A percentile compares a stretch with the other conserved stretches of the same genome.
Evolutionary conservation across 345 rosid species (phyloP).

Genomic region (Aurinia saxatilis): DNA sequence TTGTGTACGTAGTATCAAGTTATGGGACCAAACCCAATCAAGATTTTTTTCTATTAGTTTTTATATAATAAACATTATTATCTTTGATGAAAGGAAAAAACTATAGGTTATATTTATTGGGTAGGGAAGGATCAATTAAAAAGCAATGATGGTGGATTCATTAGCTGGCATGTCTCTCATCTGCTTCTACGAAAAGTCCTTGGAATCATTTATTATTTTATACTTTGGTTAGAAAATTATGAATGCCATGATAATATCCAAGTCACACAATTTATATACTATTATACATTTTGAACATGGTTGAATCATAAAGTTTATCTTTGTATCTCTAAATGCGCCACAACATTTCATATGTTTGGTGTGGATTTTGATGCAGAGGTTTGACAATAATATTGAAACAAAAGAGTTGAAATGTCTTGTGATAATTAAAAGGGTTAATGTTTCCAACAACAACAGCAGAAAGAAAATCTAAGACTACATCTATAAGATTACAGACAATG

Average conservation of each 20-base stretch:
- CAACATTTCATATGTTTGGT: no score
- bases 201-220: not conserved
- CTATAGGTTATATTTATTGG: constrained; percentile 9
- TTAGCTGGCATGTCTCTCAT: constrained; percentile 20
- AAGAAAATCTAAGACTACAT: constrained; percentile 1
- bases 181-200: not conserved
- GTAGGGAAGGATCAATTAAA: not conserved
- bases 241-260: not conserved
- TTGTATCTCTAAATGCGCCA: no score
- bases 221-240: not conserved
- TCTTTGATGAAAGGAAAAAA: not conserved
- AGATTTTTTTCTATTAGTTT: not conserved
- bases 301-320: no score
- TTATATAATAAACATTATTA: not conserved
- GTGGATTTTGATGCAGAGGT: not conserved
- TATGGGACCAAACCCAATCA: constrained; percentile 28
- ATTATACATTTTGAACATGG: no score
- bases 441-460: constrained; percentile 11
- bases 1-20: not conserved
- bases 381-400: not conserved
- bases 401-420: constrained; percentile 13
- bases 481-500: not conserved
- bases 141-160: constrained; percentile 25
- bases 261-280: not conserved
- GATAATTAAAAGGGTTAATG: not conserved